Evolutionary conservation across 1,139 yeast genomes (phyloP), one percentile per base, ranked within the genome.

Genomic region (Maudiozyma humilis): DNA sequence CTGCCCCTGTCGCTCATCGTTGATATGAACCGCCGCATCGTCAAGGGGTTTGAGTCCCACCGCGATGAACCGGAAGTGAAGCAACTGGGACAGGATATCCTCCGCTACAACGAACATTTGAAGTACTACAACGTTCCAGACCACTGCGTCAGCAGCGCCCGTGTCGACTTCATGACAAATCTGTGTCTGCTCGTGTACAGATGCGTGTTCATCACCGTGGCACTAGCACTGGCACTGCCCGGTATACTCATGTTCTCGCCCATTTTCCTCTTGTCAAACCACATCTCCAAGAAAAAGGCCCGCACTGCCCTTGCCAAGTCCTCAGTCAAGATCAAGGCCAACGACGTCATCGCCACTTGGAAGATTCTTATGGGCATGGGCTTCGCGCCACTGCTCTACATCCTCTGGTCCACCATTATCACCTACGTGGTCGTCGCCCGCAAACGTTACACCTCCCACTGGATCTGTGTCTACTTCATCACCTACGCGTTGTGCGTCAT

Each of bases 311-410:
- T 82, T 47, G 82, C 80, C 4, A 71, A 70, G 33, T 81, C 88
- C 0, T 67, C 76, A 2, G 93, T 82, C 1, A 82, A 82, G 58
- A 73, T 82, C 44, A 78, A 76, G 51, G 91, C 85, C 13, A 77
- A 72, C 43, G 93, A 82, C 61, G 85, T 82, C 37, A 67, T 81
- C 30, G 88, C 85, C 0, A 78, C 86, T 3, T 81, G 93, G 93
- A 83, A 83, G 56, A 76, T 83, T 30, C 67, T 82, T 44, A 77
- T 82, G 45, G 79, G 85, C 14, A 67, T 82, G 60, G 78, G 77
- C 2, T 67, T 79, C 50, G 87, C 89, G 0, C 93, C 93, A 0
- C 55, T 79, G 2, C 68, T 82, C 27, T 83, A 83, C 41, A 69
- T 78, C 38, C 81, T 82, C 56, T 84, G 89, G 1, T 52, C 76